phyloP scores from a whole-genome alignment of 2,329 filamentous ascomycete genomes.

The Rhynchosporium secalis region DNA sequence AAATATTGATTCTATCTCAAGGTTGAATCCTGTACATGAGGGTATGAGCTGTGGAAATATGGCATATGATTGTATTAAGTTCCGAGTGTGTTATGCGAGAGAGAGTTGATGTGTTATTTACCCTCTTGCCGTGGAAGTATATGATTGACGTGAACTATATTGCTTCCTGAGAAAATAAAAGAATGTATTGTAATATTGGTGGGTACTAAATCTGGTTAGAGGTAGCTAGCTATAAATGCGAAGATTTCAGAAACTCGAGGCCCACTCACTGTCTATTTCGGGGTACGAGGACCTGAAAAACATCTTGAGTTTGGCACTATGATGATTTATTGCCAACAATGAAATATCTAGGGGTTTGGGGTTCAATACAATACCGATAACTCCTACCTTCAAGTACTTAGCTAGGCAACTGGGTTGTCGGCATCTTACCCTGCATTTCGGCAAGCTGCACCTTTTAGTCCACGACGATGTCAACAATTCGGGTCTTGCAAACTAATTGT shows the following conservation, averaged over 20 bases:
- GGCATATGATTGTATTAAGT: background rate
- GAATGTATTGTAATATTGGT: background rate
- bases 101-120: background rate
- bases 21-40: constrained; percentile 24
- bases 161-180: background rate
- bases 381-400: background rate
- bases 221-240: background rate
- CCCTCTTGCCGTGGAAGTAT: background rate
- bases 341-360: background rate
- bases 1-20: constrained; percentile 59
- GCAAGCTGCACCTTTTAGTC: background rate
- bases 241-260: background rate
- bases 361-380: background rate
- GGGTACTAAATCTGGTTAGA: background rate
- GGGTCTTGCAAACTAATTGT: background rate
- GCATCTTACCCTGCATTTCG: constrained; percentile 2
- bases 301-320: background rate
- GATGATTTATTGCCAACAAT: background rate
- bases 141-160: background rate
- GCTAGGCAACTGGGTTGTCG: background rate
- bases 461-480: background rate
- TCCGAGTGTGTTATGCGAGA: background rate
- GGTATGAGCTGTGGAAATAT: constrained; percentile 6
- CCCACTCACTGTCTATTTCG: background rate
- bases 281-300: background rate